These are phyloP conservation scores for Xylariaceae sp. DNA, from an alignment of 2,329 filamentous ascomycete species.

Conservation along the genomic window DNA sequence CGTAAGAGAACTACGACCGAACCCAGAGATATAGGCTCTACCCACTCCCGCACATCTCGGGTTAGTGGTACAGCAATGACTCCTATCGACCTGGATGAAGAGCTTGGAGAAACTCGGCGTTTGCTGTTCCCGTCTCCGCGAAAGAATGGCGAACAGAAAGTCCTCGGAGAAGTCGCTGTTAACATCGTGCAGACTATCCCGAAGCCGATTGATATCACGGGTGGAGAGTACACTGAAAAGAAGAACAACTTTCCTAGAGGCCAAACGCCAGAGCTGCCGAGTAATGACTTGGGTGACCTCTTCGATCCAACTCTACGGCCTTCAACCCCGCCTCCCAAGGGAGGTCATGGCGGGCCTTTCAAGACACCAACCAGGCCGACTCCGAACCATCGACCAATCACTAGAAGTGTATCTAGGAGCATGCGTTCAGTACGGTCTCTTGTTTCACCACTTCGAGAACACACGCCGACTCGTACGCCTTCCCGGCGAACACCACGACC, in stretches of 20 bases:
- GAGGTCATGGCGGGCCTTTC: constrained; percentile 43
- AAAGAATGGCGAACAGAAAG: constrained; percentile 57
- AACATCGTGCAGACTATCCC: constrained; percentile 46
- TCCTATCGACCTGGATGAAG: constrained; percentile 50
- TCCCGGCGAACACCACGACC: constrained; percentile 37
- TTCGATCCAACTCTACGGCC: constrained; percentile 57
- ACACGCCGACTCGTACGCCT: constrained; percentile 44
- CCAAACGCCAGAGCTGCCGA: constrained; percentile 31
- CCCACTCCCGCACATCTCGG: constrained; percentile 50
- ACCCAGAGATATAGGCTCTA: constrained; percentile 36
- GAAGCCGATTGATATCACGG: constrained; percentile 36
- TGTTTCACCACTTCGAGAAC: constrained; percentile 43
- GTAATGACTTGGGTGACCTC: constrained; percentile 48
- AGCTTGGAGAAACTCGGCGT: constrained; percentile 57
- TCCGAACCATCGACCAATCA: constrained; percentile 56
- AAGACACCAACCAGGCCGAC: constrained; percentile 61
- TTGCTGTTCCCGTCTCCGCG: constrained; percentile 73
- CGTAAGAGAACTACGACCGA: constrained; percentile 15
- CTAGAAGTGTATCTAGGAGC: constrained; percentile 55
- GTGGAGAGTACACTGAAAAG: constrained; percentile 34
- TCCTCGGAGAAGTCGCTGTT: constrained; percentile 52
- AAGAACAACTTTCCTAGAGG: constrained; percentile 38
- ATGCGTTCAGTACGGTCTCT: constrained; percentile 43
- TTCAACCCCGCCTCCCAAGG: constrained; percentile 50
- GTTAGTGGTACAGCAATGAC: constrained; percentile 52